Percentiles rank a stretch among this genome's conserved stretches.
These are phyloP conservation scores for Aegilops longissima DNA, from an alignment of 176 grass and related monocot genomes.

Conservation along the genomic window DNA sequence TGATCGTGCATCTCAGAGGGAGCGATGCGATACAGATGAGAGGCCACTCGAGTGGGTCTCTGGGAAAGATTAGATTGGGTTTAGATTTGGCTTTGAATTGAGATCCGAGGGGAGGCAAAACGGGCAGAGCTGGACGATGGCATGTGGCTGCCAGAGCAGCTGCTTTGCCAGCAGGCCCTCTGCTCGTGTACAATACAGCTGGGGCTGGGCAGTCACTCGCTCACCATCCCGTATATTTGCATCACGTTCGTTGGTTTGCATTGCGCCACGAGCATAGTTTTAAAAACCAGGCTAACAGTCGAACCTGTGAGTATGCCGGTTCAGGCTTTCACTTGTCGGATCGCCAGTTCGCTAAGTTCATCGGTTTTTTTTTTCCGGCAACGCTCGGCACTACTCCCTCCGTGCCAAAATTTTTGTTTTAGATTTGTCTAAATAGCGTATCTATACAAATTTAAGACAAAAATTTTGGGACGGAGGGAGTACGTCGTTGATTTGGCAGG, in stretches of 20 bases:
- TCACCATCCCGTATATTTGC: neutral
- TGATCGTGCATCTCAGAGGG: neutral
- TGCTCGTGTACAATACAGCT: neutral
- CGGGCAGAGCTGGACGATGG: conserved; percentile 52
- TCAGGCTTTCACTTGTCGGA: too few species aligned
- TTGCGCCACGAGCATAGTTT: neutral
- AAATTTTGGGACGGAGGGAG: too few species aligned
- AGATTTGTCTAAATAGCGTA: too few species aligned
- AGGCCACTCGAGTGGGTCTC: too few species aligned
- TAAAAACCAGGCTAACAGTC: too few species aligned
- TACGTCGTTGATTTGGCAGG: too few species aligned
- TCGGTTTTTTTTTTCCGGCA: too few species aligned
- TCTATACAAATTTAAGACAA: too few species aligned
- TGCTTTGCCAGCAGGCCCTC: neutral
- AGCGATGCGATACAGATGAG: neutral
- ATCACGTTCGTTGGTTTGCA: neutral
- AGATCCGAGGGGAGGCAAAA: conserved; percentile 37
- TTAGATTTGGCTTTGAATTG: neutral
- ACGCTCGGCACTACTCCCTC: too few species aligned
- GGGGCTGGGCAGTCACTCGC: neutral
- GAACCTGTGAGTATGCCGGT: too few species aligned
- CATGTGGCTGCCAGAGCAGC: conserved; percentile 19
- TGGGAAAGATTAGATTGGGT: neutral
- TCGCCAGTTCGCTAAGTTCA: too few species aligned
- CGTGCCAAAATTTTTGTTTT: too few species aligned